phyloP scores from a whole-genome alignment of 1,284 basidiomycete genomes.

The Moesziomyces aphidis region DNA sequence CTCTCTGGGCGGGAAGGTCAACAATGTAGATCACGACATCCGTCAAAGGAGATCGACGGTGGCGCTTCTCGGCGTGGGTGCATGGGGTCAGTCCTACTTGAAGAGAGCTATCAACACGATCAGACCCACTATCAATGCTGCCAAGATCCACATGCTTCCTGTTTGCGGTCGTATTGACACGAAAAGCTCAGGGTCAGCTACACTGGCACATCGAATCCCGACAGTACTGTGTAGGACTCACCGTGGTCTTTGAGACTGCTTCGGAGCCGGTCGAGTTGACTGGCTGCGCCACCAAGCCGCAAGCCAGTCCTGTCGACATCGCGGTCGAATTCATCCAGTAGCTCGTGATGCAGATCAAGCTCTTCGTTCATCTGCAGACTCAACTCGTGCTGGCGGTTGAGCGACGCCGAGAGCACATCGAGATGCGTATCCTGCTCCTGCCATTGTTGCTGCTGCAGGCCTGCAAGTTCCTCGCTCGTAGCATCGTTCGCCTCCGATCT shows the following conservation, averaged over 20 bases:
- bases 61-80: neutral
- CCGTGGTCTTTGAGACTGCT: constrained; percentile 60
- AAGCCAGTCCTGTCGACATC: constrained; percentile 58
- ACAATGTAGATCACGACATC: neutral
- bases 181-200: neutral
- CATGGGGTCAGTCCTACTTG: constrained; percentile 24
- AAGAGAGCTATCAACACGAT: constrained; percentile 60
- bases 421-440: constrained; percentile 59
- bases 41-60: neutral
- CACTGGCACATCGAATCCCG: neutral
- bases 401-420: constrained; percentile 55
- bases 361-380: constrained; percentile 66
- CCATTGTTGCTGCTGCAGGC: constrained; percentile 47
- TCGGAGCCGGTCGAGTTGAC: constrained; percentile 53
- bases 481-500: neutral
- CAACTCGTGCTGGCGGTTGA: constrained; percentile 61
- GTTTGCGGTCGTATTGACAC: neutral
- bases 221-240: constrained; percentile 20
- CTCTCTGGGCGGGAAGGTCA: neutral
- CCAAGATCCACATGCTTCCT: constrained; percentile 56
- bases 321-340: constrained; percentile 55
- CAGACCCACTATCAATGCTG: constrained; percentile 55
- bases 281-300: constrained; percentile 53
- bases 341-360: constrained; percentile 60
- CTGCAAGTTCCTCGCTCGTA: constrained; percentile 13